Evolutionary conservation across 2,329 filamentous ascomycete species (phyloP).

Genomic region (Trichophaea hybrida): DNA sequence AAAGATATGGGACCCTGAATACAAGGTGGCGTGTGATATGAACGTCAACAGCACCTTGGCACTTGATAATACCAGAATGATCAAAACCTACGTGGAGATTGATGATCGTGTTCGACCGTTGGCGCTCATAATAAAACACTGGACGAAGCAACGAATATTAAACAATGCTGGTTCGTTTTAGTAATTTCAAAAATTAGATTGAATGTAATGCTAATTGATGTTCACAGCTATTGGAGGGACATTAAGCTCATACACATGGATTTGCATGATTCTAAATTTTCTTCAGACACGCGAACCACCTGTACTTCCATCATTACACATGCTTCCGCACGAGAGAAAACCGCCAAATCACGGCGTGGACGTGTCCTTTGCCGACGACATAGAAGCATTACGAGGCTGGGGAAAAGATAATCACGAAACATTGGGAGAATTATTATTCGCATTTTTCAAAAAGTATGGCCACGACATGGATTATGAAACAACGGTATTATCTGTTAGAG

Average conservation of each 20-base stretch:
- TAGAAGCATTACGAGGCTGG: conserved; percentile 58
- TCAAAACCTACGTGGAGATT: conserved; percentile 88
- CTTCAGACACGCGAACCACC: conserved; percentile 75
- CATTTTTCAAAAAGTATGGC: conserved; percentile 90
- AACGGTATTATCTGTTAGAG: conserved; percentile 67
- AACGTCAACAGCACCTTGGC: conserved; percentile 97
- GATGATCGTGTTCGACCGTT: conserved; percentile 80
- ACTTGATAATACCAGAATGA: conserved; percentile 93
- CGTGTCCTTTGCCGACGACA: conserved; percentile 74
- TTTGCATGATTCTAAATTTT: conserved; percentile 94
- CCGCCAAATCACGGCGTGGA: conserved; percentile 49
- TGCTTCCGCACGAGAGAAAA: conserved; percentile 49
- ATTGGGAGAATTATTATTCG: conserved; percentile 73
- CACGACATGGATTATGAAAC: conserved; percentile 86
- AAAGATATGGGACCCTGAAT: conserved; percentile 93
- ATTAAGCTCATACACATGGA: conserved; percentile 97
- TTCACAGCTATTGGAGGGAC: conserved; percentile 71
- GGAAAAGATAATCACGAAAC: conserved; percentile 69
- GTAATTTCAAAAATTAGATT: conserved; percentile 7
- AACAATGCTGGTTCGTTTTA: conserved; percentile 77
- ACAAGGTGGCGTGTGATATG: conserved; percentile 84
- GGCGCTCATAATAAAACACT: conserved; percentile 95
- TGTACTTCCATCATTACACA: conserved; percentile 72
- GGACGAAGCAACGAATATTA: conserved; percentile 81
- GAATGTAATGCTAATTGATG: conserved; percentile 21